A percentile compares a stretch with the other conserved stretches of the same genome.
Evolutionary conservation across 2,329 filamentous ascomycete genomes (phyloP).

Genomic region (Alternaria arbusti): DNA sequence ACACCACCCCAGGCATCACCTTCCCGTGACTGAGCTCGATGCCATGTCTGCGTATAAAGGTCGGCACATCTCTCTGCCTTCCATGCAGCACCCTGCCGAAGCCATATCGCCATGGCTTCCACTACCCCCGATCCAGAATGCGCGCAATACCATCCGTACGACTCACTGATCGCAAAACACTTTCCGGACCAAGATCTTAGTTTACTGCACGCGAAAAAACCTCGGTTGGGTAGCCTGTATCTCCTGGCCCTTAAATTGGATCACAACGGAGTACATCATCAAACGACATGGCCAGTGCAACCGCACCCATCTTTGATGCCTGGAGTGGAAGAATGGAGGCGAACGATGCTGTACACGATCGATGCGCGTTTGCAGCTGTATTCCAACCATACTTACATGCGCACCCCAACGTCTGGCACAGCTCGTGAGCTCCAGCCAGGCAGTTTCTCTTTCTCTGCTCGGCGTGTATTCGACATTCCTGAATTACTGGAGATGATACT

Average conservation of each 20-base stretch:
- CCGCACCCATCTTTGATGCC: neutral
- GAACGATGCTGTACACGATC: neutral
- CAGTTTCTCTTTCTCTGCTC: neutral
- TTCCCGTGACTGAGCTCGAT: neutral
- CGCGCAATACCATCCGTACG: neutral
- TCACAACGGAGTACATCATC: neutral
- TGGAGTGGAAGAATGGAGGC: neutral
- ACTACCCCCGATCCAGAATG: neutral
- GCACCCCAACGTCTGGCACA: neutral
- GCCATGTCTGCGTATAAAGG: neutral
- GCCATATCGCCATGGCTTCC: neutral
- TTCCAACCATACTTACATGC: neutral
- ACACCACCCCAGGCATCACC: neutral
- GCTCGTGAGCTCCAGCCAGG: neutral
- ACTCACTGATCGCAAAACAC: neutral
- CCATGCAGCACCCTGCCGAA: neutral
- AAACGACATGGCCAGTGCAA: neutral
- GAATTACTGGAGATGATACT: neutral
- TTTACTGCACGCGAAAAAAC: neutral
- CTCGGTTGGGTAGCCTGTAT: neutral
- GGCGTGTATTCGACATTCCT: neutral
- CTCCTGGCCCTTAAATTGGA: neutral
- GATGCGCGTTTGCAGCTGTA: neutral
- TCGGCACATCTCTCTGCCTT: neutral
- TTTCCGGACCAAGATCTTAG: neutral